A percentile compares a stretch with the other conserved stretches of the same genome.
phyloP scores from a whole-genome alignment of 2,329 filamentous ascomycete genomes.

The Colletotrichum sp. region DNA sequence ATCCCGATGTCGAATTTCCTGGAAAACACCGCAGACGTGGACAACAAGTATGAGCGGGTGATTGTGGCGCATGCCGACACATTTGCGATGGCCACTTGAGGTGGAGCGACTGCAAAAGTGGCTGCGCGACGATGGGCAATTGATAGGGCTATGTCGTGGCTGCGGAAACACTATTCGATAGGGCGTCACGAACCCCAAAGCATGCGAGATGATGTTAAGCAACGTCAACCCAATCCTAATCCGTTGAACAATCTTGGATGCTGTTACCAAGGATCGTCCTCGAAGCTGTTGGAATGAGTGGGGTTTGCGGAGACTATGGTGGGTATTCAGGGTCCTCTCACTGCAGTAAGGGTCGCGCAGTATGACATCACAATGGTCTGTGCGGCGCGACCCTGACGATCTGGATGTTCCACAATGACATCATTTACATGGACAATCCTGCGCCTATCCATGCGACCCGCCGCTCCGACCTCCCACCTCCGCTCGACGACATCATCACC shows the following conservation, averaged over 20 bases:
- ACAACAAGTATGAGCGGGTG: neutral
- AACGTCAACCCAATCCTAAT: neutral
- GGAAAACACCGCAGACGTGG: slow-evolving; percentile 57
- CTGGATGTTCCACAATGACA: slow-evolving; percentile 1
- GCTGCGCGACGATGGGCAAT: neutral
- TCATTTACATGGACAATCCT: neutral
- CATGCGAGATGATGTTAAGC: neutral
- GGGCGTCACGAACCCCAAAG: neutral
- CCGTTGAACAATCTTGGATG: neutral
- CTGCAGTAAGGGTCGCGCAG: slow-evolving; percentile 12
- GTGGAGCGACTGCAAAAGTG: neutral
- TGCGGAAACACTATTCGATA: neutral
- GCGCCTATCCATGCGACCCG: neutral
- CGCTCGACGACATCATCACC: slow-evolving; percentile 6
- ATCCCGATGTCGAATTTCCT: slow-evolving; percentile 86
- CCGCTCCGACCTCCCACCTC: neutral
- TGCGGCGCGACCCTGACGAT: slow-evolving; percentile 20
- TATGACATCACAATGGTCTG: slow-evolving; percentile 12
- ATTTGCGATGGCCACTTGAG: neutral
- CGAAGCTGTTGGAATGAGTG: neutral
- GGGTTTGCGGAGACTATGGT: neutral
- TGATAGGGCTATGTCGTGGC: neutral
- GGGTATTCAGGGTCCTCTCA: slow-evolving; percentile 16
- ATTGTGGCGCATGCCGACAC: neutral
- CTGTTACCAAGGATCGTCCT: neutral